These are phyloP conservation scores for Zygoascus bituminiphila DNA, from an alignment of 805 yeast species.

Conservation along the genomic window DNA sequence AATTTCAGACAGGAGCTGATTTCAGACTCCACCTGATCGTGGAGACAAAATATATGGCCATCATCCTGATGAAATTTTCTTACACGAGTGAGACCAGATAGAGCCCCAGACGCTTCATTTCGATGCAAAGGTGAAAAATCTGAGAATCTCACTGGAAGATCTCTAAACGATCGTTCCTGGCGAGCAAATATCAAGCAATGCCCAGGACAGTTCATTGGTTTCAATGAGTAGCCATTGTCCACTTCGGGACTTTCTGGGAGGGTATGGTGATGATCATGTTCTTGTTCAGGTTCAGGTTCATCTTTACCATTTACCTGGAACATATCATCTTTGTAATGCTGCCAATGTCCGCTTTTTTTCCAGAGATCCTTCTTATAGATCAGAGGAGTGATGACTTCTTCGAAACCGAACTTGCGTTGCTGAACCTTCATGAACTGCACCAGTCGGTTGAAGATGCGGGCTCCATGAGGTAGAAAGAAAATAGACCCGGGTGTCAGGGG, in stretches of 20 bases:
- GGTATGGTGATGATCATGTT: background rate
- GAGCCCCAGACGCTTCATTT: conserved; percentile 91
- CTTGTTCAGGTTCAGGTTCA: background rate
- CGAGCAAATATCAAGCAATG: conserved; percentile 78
- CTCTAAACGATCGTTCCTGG: conserved; percentile 73
- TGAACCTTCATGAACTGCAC: conserved; percentile 78
- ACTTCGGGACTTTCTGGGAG: conserved; percentile 23
- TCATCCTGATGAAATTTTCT: conserved; percentile 97
- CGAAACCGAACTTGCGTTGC: conserved; percentile 71
- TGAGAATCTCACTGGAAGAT: conserved; percentile 74
- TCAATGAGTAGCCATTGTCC: conserved; percentile 59
- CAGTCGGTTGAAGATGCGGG: conserved; percentile 73
- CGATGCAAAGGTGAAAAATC: conserved; percentile 91
- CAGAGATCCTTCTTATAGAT: conserved; percentile 76
- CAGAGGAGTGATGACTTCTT: conserved; percentile 88
- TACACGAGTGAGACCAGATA: conserved; percentile 86
- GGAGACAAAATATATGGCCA: conserved; percentile 89
- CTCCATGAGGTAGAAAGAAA: conserved; percentile 89
- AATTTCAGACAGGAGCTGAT: conserved; percentile 63
- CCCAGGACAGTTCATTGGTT: conserved; percentile 68
- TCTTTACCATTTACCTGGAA: conserved; percentile 63
- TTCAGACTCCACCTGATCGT: conserved; percentile 67
- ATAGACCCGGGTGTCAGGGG: conserved; percentile 83
- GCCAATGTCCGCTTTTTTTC: conserved; percentile 95
- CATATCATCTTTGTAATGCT: conserved; percentile 90